Evolutionary conservation across 2,329 filamentous ascomycete genomes (phyloP).

Genomic region (Helicocarpus griseus): DNA sequence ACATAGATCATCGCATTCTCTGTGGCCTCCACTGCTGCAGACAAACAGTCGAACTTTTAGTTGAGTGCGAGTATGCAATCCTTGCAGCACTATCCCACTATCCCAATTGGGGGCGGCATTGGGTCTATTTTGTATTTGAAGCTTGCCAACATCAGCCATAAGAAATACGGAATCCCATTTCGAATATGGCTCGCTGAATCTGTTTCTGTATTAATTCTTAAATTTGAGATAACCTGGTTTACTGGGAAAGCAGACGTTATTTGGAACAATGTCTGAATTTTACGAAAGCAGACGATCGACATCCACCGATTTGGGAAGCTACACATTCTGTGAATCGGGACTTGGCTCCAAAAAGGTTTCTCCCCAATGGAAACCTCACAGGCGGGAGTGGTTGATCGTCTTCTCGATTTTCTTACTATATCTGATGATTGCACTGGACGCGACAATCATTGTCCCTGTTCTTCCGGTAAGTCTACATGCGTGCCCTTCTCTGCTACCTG

Average conservation of each 20-base stretch:
- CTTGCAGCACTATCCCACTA: background rate
- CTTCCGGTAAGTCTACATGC: background rate
- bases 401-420: slow-evolving; percentile 2
- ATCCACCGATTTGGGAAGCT: background rate
- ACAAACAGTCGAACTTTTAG: background rate
- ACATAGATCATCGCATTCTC: background rate
- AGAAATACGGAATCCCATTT: background rate
- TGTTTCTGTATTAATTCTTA: background rate
- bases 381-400: slow-evolving; percentile 1
- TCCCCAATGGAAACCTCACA: background rate
- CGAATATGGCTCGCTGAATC: background rate
- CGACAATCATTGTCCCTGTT: slow-evolving; percentile 5
- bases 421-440: slow-evolving; percentile 4
- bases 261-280: background rate
- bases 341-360: background rate
- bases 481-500: background rate
- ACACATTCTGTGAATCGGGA: background rate
- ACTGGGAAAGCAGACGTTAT: background rate
- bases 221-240: background rate
- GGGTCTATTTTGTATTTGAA: background rate
- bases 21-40: background rate
- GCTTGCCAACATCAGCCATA: background rate
- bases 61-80: background rate
- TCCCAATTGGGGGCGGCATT: background rate
- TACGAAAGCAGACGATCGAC: slow-evolving; percentile 1